phyloP scores from a whole-genome alignment of 768 basidiomycete species.

The Chalciporus pseudorubinellus region DNA sequence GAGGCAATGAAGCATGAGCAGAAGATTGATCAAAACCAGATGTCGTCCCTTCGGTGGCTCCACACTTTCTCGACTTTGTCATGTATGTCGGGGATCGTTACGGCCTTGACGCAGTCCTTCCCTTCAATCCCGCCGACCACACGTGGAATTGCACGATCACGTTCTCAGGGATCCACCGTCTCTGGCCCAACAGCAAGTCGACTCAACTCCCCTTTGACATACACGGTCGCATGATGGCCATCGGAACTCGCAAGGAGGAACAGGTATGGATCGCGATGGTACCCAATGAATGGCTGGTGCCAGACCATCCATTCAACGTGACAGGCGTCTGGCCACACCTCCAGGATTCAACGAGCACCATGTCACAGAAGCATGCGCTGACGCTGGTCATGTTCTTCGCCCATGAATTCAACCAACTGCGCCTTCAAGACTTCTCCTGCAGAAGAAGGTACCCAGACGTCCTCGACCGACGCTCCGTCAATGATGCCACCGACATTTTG shows the following conservation, averaged over 20 bases:
- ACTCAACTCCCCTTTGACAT: neutral
- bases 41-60: neutral
- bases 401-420: neutral
- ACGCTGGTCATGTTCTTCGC: neutral
- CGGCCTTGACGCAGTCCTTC: conserved; percentile 4
- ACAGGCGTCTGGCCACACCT: neutral
- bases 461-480: neutral
- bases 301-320: neutral
- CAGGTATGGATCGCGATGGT: neutral
- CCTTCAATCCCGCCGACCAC: no score
- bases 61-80: neutral
- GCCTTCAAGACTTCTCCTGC: neutral
- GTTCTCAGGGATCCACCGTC: fast-evolving
- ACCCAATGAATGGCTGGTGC: neutral
- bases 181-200: neutral
- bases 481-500: neutral
- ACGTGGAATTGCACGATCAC: neutral
- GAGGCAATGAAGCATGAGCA: conserved; percentile 8
- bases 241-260: neutral
- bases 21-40: conserved; percentile 3
- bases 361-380: neutral
- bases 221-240: neutral
- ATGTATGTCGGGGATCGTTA: conserved; percentile 1
- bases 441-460: neutral
- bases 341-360: neutral